These are phyloP conservation scores for Salvia hispanica DNA, from an alignment of 257 asterid genomes.

Conservation along the genomic window DNA sequence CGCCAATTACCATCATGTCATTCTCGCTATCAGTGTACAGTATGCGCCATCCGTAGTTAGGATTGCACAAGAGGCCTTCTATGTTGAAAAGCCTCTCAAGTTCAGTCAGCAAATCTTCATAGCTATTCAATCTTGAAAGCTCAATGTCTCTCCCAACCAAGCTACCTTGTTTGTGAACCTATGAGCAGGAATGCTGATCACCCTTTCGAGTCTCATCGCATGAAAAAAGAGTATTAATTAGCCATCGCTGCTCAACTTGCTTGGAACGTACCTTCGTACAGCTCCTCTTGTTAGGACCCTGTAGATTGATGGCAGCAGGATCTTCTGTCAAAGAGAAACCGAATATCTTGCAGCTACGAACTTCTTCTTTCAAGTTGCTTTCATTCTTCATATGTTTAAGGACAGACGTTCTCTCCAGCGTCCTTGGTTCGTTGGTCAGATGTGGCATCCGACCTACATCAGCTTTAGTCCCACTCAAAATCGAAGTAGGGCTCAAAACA, in stretches of 20 bases:
- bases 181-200: constrained; percentile 22
- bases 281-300: constrained; percentile 72
- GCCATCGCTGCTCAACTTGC: constrained; percentile 5
- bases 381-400: constrained; percentile 41
- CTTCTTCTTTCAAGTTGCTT: constrained; percentile 49
- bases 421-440: constrained; percentile 43
- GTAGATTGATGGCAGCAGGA: constrained; percentile 51
- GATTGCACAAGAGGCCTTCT: constrained; percentile 83
- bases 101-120: constrained; percentile 66
- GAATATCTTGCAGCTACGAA: constrained; percentile 59
- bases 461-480: constrained; percentile 45
- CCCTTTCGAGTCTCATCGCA: not conserved
- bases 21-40: constrained; percentile 91
- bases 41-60: constrained; percentile 83
- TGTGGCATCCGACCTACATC: constrained; percentile 43
- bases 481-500: constrained; percentile 42
- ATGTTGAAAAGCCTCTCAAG: constrained; percentile 82
- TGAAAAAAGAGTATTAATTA: not conserved
- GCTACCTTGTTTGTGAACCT: constrained; percentile 98
- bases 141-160: constrained; percentile 93
- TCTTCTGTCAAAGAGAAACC: constrained; percentile 82
- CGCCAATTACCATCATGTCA: constrained; percentile 98
- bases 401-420: constrained; percentile 48
- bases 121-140: constrained; percentile 71
- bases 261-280: constrained; percentile 65